Evolutionary conservation across 2,329 filamentous ascomycete genomes (phyloP).

Genomic region (Talaromyces sp.): DNA sequence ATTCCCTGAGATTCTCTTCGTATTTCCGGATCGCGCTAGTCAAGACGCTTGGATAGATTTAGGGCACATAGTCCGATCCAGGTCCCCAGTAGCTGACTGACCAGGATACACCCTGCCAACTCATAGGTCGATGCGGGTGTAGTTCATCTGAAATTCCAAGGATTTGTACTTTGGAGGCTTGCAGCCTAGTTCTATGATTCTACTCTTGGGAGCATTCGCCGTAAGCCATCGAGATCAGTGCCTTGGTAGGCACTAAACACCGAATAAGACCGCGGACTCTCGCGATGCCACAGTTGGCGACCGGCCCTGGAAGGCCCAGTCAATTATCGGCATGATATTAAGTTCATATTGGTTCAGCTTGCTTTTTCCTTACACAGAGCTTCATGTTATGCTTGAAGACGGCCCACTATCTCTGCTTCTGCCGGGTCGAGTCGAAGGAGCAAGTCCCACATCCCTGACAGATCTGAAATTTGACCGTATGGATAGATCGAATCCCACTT

Average conservation of each 20-base stretch:
- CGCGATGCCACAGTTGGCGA: background rate
- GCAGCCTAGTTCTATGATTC: background rate
- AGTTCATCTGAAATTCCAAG: background rate
- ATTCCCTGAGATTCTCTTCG: background rate
- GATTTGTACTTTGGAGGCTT: background rate
- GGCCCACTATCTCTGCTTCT: background rate
- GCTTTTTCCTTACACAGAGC: background rate
- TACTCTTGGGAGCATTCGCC: background rate
- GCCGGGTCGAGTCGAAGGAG: background rate
- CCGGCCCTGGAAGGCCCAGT: background rate
- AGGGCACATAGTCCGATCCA: constrained; percentile 4
- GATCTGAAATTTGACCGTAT: constrained; percentile 4
- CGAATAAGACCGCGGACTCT: background rate
- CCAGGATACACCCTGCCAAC: background rate
- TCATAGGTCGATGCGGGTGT: constrained; percentile 4
- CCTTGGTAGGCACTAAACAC: background rate
- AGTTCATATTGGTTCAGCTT: background rate
- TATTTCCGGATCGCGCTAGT: constrained; percentile 1
- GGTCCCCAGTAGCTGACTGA: constrained; percentile 15
- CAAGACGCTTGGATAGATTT: background rate
- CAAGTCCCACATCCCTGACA: constrained; percentile 2
- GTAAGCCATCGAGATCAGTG: background rate
- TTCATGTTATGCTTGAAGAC: background rate
- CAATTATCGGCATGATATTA: background rate
- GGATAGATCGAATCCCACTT: constrained; percentile 5